A percentile compares a stretch with the other conserved stretches of the same genome.
These are phyloP conservation scores for Trichophyton mentagrophytes DNA, from an alignment of 2,329 filamentous ascomycete species.

Conservation along the genomic window DNA sequence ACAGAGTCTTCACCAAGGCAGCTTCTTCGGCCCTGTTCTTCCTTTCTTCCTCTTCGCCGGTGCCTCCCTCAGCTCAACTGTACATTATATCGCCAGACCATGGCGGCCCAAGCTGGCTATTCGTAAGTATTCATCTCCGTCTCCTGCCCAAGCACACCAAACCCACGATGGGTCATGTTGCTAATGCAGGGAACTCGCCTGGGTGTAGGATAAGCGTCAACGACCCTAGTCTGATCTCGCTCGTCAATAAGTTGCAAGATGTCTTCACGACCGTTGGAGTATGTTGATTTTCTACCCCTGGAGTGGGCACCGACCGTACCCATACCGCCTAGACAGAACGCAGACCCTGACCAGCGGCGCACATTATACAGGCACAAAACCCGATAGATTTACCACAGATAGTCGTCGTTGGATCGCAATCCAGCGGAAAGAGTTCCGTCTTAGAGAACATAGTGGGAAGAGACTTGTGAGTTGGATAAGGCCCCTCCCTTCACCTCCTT, in stretches of 20 bases:
- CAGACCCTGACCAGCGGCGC: slow-evolving; percentile 14
- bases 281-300: slow-evolving; percentile 25
- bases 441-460: slow-evolving; percentile 96
- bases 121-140: slow-evolving; percentile 28
- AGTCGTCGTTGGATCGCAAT: slow-evolving; percentile 94
- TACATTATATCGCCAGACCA: slow-evolving; percentile 23
- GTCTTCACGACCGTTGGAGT: slow-evolving; percentile 94
- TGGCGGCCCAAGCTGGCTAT: slow-evolving; percentile 34
- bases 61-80: slow-evolving; percentile 1
- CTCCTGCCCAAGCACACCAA: neutral
- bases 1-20: neutral
- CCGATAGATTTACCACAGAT: slow-evolving; percentile 98
- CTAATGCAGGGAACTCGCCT: slow-evolving; percentile 6
- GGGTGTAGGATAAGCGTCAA: slow-evolving; percentile 54
- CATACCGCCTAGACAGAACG: neutral
- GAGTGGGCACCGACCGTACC: neutral
- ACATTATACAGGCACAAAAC: slow-evolving; percentile 64
- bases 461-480: slow-evolving; percentile 66
- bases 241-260: slow-evolving; percentile 99
- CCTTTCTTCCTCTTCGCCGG: neutral
- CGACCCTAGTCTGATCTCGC: slow-evolving; percentile 56
- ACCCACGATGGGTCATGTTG: neutral
- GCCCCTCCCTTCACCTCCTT: neutral
- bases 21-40: neutral
- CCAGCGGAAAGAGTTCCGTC: slow-evolving; percentile 97